Evolutionary conservation across 2,329 filamentous ascomycete species (phyloP), one percentile per base, ranked within the genome.

Genomic region (Chaetomiaceae sp.): DNA sequence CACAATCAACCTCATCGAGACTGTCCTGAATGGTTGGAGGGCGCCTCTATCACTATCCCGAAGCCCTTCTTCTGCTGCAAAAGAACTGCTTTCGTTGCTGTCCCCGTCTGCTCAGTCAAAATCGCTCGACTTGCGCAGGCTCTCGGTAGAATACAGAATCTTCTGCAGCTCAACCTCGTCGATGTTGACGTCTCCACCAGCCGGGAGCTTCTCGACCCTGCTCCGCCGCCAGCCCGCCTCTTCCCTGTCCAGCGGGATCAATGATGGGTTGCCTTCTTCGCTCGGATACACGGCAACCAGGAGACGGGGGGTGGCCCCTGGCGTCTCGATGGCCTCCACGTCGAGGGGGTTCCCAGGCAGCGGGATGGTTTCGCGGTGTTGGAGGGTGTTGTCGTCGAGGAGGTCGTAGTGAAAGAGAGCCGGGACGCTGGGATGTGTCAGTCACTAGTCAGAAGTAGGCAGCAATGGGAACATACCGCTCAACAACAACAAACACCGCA

Each of bases 271-370:
- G 19, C 14, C 34, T 54, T 4, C 51, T 34, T 67, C 65, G 25
- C 27, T 51, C 1, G 69, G 63, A 52, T 80, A 74, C 33, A 76
- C 58, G 14, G 74, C 68, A 6, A 72, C 68, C 36, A 75, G 57
- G 31, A 79, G 50, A 19, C 64, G 68, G 3, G 60, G 54, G 3
- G 59, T 29, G 36, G 27, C 47, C 15, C 40, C 54, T 7, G 59
- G 54, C 22, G 59, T 55, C 23, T 51, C 44, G 11, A 69, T 51
- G n/a, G 69, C 56, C 25, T 68, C 63, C 11, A 78, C 63, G 63
- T 84, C 80, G 4, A 92, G 77, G 1, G 84, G 79, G 62, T 88
- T 90, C 7, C 86, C 86, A 2, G 76, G 73, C 4, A 89, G 68
- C 36, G 73, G 68, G 49, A 89, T 64, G 47, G 76, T 78, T 42